Evolutionary conservation across 495 filamentous ascomycete genomes (phyloP), one percentile per base, ranked within the genome.

Genomic region (Cercophora newfieldiana): DNA sequence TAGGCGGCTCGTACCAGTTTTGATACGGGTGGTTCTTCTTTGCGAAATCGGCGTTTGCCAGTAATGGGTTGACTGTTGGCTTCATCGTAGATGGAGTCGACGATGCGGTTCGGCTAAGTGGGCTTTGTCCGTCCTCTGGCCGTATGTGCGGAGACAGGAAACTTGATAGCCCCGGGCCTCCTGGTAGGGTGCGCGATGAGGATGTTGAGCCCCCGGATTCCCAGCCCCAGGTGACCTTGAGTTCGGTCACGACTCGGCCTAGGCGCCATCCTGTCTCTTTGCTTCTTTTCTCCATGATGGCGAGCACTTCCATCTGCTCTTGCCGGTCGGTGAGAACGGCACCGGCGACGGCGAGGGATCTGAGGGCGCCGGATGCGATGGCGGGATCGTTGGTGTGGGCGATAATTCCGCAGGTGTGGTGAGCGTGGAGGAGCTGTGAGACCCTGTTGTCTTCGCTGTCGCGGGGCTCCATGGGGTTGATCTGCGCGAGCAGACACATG

Each of bases 371-470:
- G 63, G 84, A 88, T 1, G 89, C 87, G 44, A 97, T 87, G 44
- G 90, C 90, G 74, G 87, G 81, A 70, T 97, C 93, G 73, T 91
- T 90, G 62, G 89, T 86, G 71, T 96, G 91, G 0, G 93, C 91
- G 4, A 88, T 86, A 67, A 98, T 94, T 26, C 94, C 95, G 69
- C 93, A 97, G 48, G 95, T 88, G 68, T 91, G 86, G 64, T 90
- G 86, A 4, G 92, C 88, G 74, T 97, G 91, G 51, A 82, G 81
- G 59, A 88, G 81, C 69, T 90, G 87, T 64, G 89, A 80, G 14
- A 85, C 81, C 49, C 81, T 86, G 86, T 94, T 91, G 63, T 93
- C 89, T 3, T 87, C 82, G 12, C 82, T 83, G 19, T 86, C 72
- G 18, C 66, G 68, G 0, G 71, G 73, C 19, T 79, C 75, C 51